Evolutionary conservation across 1,284 basidiomycete genomes (phyloP), one percentile per base, ranked within the genome.

Genomic region (Chondrostereum purpureum): DNA sequence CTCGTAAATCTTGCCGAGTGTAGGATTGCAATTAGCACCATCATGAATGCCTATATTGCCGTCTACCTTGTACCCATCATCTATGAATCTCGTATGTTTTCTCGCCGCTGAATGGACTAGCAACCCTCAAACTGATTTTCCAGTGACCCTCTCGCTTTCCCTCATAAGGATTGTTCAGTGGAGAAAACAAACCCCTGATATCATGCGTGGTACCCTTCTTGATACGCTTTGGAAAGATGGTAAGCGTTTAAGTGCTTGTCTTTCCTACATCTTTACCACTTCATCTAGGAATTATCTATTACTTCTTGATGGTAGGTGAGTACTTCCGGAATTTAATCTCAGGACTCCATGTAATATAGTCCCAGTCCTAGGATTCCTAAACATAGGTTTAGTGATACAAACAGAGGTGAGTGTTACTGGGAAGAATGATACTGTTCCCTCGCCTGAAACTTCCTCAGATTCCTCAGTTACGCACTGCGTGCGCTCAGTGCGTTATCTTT

Each of bases 221-320:
- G 51, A 54, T 33, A 48, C 44, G 31, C 42, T 57, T 10, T 57
- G 54, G 55, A 49, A 49, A 20, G 55, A 57, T 41, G 55, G 55
- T 55, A 24, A 19, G 44, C 17, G n/a, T n/a, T n/a, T n/a, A n/a
- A n/a, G n/a, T n/a, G n/a, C n/a, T n/a, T n/a, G n/a, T n/a, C n/a
- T n/a, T n/a, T n/a, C n/a, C n/a, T n/a, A n/a, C n/a, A n/a, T n/a
- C n/a, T n/a, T n/a, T n/a, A n/a, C n/a, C n/a, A n/a, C n/a, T n/a
- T 23, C 33, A 1, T 22, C 11, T 33, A 57, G 55, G 55, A 27
- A 46, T 57, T 3, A 12, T 57, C 3, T 57, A 57, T 36, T 57
- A 54, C 37, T 43, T 45, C 13, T 57, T 51, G 53, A 54, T 55
- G 50, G 42, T 57, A 36, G 42, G 51, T 49, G 40, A 19, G n/a